Evolutionary conservation across 495 filamentous ascomycete genomes (phyloP).

Genomic region (Daldinia grandis): DNA sequence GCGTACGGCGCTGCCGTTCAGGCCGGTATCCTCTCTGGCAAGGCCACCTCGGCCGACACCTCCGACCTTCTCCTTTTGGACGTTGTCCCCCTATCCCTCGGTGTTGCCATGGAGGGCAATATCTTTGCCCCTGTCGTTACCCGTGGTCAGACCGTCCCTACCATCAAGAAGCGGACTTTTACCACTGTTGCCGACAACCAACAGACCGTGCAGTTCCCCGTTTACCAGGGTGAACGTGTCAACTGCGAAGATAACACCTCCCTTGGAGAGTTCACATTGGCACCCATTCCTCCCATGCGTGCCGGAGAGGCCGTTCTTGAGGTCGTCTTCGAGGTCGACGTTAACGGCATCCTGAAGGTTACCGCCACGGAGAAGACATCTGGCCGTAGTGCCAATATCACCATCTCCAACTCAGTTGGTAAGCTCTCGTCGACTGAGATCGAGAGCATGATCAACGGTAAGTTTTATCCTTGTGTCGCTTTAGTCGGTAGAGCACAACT

Average conservation of each 20-base stretch:
- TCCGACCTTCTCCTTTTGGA: conserved; percentile 95
- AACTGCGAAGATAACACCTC: conserved; percentile 99
- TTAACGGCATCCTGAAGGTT: conserved; percentile 99
- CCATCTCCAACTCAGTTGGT: conserved; percentile 99
- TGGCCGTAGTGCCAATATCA: conserved; percentile 97
- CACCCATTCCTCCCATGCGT: conserved; percentile 97
- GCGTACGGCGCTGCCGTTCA: conserved; percentile 99
- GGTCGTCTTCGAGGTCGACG: conserved; percentile 98
- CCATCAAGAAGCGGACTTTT: conserved; percentile 95
- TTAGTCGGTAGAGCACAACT: not conserved
- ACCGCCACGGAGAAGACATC: conserved; percentile 99
- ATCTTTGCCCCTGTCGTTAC: conserved; percentile 97
- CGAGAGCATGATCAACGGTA: conserved; percentile 94
- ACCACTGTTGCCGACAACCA: conserved; percentile 98
- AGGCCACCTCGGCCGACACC: conserved; percentile 94
- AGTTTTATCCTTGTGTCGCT: conserved; percentile 40
- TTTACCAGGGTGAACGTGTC: conserved; percentile 98
- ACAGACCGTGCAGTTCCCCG: conserved; percentile 96
- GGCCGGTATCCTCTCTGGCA: conserved; percentile 96
- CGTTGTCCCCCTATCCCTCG: conserved; percentile 95
- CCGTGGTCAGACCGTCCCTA: conserved; percentile 91
- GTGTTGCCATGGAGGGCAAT: conserved; percentile 99
- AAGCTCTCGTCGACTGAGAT: conserved; percentile 96
- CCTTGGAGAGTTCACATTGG: conserved; percentile 97
- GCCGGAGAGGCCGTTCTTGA: conserved; percentile 98